Conservation (phyloP, 2,329 filamentous ascomycete genomes). For the Fusarium sp. region DNA sequence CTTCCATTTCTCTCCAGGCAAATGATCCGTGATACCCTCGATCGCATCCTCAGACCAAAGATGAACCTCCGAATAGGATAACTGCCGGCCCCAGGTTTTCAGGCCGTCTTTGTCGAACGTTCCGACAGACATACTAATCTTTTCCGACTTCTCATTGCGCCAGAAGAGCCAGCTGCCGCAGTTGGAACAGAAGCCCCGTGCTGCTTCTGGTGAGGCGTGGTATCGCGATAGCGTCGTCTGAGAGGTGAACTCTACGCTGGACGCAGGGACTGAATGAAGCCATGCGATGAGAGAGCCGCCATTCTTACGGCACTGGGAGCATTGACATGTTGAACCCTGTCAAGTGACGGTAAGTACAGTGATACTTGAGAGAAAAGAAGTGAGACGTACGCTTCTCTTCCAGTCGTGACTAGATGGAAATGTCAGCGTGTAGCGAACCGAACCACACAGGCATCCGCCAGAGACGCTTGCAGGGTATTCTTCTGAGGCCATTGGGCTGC, state of each 20-base stretch:
- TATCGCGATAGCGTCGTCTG: constrained; percentile 53
- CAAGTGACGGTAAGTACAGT: neutral
- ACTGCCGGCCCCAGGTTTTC: constrained; percentile 52
- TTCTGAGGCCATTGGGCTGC: constrained; percentile 33
- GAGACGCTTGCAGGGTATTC: constrained; percentile 54
- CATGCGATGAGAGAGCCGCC: constrained; percentile 60
- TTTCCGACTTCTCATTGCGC: constrained; percentile 48
- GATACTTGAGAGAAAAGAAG: neutral
- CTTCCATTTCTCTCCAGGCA: constrained; percentile 46
- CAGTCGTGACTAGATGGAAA: constrained; percentile 62
- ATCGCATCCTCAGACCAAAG: constrained; percentile 60
- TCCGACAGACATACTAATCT: constrained; percentile 55
- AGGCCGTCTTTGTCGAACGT: constrained; percentile 60
- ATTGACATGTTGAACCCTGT: constrained; percentile 63
- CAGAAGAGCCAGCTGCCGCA: constrained; percentile 65
- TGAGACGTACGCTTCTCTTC: constrained; percentile 46
- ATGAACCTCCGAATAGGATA: constrained; percentile 55
- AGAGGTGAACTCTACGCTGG: constrained; percentile 52
- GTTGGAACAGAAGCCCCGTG: constrained; percentile 61
- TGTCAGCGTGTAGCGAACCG: constrained; percentile 60
- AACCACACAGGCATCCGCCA: constrained; percentile 64
- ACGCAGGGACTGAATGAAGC: constrained; percentile 53
- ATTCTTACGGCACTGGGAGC: constrained; percentile 66
- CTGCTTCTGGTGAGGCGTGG: constrained; percentile 53
- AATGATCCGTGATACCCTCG: constrained; percentile 60